Evolutionary conservation across 805 yeast species (phyloP).

Genomic region (Saturnispora silvae): DNA sequence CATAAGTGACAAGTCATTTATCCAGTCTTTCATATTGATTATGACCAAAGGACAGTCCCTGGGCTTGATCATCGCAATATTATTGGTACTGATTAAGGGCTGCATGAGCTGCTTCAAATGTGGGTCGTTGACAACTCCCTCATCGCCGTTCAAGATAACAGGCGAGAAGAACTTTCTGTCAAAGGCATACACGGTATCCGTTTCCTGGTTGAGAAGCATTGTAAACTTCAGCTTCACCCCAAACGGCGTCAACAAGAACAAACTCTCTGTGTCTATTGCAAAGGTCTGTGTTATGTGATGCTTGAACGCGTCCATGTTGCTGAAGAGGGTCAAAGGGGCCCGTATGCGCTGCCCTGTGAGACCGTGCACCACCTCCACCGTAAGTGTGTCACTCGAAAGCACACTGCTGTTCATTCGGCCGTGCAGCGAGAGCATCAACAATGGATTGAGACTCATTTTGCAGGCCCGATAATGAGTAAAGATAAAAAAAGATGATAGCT

Average conservation of each 20-base stretch:
- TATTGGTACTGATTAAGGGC: slow-evolving; percentile 19
- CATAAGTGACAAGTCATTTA: slow-evolving; percentile 13
- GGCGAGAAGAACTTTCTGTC: slow-evolving; percentile 47
- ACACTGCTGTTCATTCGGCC: neutral
- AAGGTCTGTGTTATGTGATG: slow-evolving; percentile 31
- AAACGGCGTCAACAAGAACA: slow-evolving; percentile 50
- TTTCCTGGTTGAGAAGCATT: slow-evolving; percentile 36
- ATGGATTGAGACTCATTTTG: slow-evolving; percentile 11
- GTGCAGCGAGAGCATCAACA: slow-evolving; percentile 19
- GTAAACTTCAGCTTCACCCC: slow-evolving; percentile 51
- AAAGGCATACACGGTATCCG: slow-evolving; percentile 48
- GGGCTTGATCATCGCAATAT: slow-evolving; percentile 26
- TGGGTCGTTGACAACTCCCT: neutral
- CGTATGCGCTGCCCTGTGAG: slow-evolving; percentile 32
- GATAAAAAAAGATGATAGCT: neutral
- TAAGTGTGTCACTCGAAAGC: neutral
- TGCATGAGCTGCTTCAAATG: slow-evolving; percentile 9
- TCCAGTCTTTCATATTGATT: slow-evolving; percentile 1
- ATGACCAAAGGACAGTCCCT: slow-evolving; percentile 23
- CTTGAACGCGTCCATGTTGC: slow-evolving; percentile 32
- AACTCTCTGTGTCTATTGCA: slow-evolving; percentile 30
- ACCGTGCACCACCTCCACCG: slow-evolving; percentile 29
- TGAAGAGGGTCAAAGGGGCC: slow-evolving; percentile 31
- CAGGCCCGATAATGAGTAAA: neutral
- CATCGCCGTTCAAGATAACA: slow-evolving; percentile 13